phyloP scores from a whole-genome alignment of 257 asterid genomes.

The Solanum boliviense region DNA sequence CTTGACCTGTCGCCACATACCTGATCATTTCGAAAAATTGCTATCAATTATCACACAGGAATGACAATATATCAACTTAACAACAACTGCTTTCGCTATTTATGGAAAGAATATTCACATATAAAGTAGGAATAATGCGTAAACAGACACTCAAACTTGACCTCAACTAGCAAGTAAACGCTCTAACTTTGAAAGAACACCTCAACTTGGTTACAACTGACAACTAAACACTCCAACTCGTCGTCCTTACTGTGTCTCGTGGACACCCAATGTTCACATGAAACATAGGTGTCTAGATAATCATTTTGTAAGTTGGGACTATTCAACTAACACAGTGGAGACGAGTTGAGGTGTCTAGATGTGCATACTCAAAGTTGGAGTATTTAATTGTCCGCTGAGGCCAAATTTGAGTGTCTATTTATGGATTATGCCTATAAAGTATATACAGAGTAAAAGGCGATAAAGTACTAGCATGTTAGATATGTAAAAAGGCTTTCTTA shows the following conservation, averaged over 20 bases:
- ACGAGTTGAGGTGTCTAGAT: neutral
- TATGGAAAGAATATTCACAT: neutral
- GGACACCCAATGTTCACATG: neutral
- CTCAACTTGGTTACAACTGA: neutral
- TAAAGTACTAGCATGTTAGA: neutral
- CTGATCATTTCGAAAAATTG: constrained; percentile 15
- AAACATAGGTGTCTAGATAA: neutral
- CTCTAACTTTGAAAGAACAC: neutral
- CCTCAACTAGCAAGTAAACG: neutral
- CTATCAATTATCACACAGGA: neutral
- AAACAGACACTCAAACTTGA: neutral
- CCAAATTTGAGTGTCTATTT: neutral
- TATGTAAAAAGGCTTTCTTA: neutral
- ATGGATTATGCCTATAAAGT: neutral
- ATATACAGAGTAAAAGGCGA: neutral
- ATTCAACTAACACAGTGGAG: neutral
- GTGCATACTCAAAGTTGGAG: neutral
- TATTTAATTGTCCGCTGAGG: neutral
- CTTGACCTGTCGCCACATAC: constrained; percentile 83
- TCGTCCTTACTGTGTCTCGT: neutral
- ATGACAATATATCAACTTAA: neutral
- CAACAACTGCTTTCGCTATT: neutral
- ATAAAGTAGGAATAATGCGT: neutral
- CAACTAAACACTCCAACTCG: neutral
- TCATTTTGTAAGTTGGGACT: neutral